Conservation (phyloP, 192 early-diverging fungal species). For the Podila epigama region DNA sequence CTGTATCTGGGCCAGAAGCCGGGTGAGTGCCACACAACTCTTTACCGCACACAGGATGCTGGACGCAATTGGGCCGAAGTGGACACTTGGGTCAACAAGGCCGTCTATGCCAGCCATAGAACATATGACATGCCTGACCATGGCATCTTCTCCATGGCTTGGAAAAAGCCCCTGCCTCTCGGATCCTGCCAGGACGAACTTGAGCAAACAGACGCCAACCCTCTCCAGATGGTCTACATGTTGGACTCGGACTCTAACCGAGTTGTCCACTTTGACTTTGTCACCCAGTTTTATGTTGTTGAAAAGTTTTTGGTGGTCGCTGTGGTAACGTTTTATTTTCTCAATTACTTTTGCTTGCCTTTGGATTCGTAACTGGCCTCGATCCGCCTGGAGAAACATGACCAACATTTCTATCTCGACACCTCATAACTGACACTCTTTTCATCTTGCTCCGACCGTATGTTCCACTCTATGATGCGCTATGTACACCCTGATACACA, state of each 20-base stretch:
- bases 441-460: too few species aligned
- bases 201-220: conserved; percentile 60
- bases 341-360: not conserved
- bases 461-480: not conserved
- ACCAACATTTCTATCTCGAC: too few species aligned
- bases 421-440: too few species aligned
- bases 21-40: conserved; percentile 71
- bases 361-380: too few species aligned
- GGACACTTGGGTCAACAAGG: conserved; percentile 86
- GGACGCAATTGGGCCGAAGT: conserved; percentile 77
- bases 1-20: conserved; percentile 76
- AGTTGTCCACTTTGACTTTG: conserved; percentile 61
- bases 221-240: conserved; percentile 72
- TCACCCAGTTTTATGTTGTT: conserved; percentile 80
- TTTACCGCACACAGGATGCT: conserved; percentile 74
- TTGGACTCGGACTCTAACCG: conserved; percentile 40
- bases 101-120: conserved; percentile 74
- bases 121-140: conserved; percentile 68
- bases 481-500: not conserved
- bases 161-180: conserved; percentile 38
- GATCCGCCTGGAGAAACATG: too few species aligned
- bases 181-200: conserved; percentile 69
- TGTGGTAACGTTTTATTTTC: conserved; percentile 23
- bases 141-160: conserved; percentile 62
- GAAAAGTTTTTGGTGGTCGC: conserved; percentile 78